A percentile compares a stretch with the other conserved stretches of the same genome.
These are phyloP conservation scores for Fragosphaeria purpurea DNA, from an alignment of 2,329 filamentous ascomycete species.

Conservation along the genomic window DNA sequence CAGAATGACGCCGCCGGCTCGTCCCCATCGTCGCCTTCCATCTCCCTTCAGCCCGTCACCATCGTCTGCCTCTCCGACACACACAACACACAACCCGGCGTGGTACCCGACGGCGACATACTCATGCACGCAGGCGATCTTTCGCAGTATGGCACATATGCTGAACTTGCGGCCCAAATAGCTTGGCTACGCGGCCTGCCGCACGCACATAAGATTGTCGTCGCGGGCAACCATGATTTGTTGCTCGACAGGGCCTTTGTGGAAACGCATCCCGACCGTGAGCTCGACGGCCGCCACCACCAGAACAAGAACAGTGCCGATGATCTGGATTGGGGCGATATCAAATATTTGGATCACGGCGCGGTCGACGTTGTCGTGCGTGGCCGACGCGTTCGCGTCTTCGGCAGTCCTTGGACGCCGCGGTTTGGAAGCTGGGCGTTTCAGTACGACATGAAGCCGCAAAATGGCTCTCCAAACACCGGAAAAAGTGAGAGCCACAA, in stretches of 20 bases:
- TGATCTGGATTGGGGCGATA: conserved; percentile 12
- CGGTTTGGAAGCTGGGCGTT: conserved; percentile 16
- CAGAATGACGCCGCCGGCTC: too few species aligned
- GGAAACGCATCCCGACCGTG: conserved; percentile 5
- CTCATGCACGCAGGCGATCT: conserved; percentile 33
- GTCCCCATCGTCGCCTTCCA: too few species aligned
- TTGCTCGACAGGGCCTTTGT: conserved; percentile 7
- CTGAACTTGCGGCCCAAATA: conserved; percentile 25
- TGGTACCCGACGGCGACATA: conserved; percentile 26
- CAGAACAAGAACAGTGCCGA: conserved; percentile 3
- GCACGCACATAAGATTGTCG: conserved; percentile 25
- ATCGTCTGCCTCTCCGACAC: conserved; percentile 3
- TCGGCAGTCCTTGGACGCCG: conserved; percentile 17
- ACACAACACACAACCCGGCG: conserved; percentile 19
- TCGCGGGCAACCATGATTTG: conserved; percentile 17
- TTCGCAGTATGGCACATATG: conserved; percentile 26
- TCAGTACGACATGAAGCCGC: conserved; percentile 10
- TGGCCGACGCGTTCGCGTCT: conserved; percentile 8
- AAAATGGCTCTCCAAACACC: too few species aligned
- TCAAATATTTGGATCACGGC: conserved; percentile 14
- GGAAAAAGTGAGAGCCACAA: background rate
- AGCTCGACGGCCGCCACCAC: conserved; percentile 8
- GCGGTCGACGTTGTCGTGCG: conserved; percentile 5
- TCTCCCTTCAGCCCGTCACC: background rate
- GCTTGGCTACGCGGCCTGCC: conserved; percentile 24